Conservation (phyloP, 2,329 filamentous ascomycete genomes). For the Aspergillus sp. region DNA sequence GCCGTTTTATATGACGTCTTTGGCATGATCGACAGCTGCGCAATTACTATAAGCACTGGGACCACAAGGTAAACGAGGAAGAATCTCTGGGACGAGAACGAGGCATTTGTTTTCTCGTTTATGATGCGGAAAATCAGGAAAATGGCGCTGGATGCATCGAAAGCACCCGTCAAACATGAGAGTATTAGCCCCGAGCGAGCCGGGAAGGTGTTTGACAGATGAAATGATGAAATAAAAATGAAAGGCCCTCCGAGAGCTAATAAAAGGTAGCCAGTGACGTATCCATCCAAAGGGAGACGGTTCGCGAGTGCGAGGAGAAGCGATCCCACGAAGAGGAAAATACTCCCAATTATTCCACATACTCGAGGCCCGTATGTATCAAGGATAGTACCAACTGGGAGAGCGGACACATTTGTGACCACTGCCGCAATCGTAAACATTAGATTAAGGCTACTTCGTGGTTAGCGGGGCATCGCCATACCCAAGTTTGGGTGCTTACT, state of each 20-base stretch:
- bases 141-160: constrained; percentile 77
- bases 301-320: constrained; percentile 69
- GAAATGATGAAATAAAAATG: constrained; percentile 79
- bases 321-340: constrained; percentile 69
- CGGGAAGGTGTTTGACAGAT: constrained; percentile 81
- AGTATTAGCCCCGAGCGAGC: constrained; percentile 75
- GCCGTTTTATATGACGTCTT: constrained; percentile 78
- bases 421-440: constrained; percentile 93
- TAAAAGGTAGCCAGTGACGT: constrained; percentile 71
- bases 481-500: constrained; percentile 31
- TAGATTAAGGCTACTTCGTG: constrained; percentile 64
- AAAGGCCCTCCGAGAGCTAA: constrained; percentile 78
- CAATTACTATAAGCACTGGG: constrained; percentile 63
- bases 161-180: constrained; percentile 76
- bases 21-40: constrained; percentile 72
- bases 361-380: constrained; percentile 79
- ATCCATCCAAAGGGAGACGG: constrained; percentile 69
- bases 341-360: constrained; percentile 69
- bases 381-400: constrained; percentile 81
- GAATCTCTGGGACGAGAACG: constrained; percentile 65
- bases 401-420: constrained; percentile 79
- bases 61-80: constrained; percentile 72
- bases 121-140: constrained; percentile 73
- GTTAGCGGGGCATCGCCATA: background rate
- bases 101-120: constrained; percentile 59